These are phyloP conservation scores for baker's yeast (Saccharomyces cerevisiae) DNA, from an alignment of 805 yeast species.

Conservation along the genomic window DNA sequence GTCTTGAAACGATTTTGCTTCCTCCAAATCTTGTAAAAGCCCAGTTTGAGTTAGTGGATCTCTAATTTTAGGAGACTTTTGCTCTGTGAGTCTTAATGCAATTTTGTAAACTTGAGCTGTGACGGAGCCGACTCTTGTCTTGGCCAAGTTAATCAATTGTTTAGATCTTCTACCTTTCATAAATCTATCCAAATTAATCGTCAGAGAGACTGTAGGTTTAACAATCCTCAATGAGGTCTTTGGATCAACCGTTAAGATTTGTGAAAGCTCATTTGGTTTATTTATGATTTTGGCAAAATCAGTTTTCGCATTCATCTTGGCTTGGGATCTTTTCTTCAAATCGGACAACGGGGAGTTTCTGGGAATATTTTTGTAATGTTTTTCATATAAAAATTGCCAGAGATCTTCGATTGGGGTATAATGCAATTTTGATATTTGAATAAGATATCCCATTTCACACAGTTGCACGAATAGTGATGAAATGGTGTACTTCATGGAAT, in stretches of 20 bases:
- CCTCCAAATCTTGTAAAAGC: constrained; percentile 42
- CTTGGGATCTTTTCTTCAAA: constrained; percentile 48
- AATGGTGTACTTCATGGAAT: constrained; percentile 21
- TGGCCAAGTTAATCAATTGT: constrained; percentile 55
- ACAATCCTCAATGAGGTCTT: constrained; percentile 36
- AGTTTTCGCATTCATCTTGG: constrained; percentile 42
- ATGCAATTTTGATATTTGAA: constrained; percentile 37
- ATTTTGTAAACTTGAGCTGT: constrained; percentile 56
- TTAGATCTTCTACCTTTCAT: constrained; percentile 57
- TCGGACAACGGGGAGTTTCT: constrained; percentile 40
- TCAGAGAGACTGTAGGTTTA: constrained; percentile 42
- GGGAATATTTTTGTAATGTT: constrained; percentile 34
- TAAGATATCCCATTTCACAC: constrained; percentile 42
- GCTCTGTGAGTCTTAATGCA: constrained; percentile 53
- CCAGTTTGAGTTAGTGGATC: constrained; percentile 42
- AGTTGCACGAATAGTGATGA: constrained; percentile 37
- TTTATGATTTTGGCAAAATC: constrained; percentile 34
- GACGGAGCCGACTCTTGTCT: constrained; percentile 60
- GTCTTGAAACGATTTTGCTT: constrained; percentile 22
- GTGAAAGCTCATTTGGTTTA: constrained; percentile 21
- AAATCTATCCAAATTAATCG: constrained; percentile 58
- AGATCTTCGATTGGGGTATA: constrained; percentile 33
- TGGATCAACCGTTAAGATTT: constrained; percentile 26
- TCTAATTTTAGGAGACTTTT: constrained; percentile 37
- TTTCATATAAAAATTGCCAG: constrained; percentile 36